Evolutionary conservation across 495 filamentous ascomycete genomes (phyloP), one percentile per base, ranked within the genome.

Genomic region (Penicillium steckii): DNA sequence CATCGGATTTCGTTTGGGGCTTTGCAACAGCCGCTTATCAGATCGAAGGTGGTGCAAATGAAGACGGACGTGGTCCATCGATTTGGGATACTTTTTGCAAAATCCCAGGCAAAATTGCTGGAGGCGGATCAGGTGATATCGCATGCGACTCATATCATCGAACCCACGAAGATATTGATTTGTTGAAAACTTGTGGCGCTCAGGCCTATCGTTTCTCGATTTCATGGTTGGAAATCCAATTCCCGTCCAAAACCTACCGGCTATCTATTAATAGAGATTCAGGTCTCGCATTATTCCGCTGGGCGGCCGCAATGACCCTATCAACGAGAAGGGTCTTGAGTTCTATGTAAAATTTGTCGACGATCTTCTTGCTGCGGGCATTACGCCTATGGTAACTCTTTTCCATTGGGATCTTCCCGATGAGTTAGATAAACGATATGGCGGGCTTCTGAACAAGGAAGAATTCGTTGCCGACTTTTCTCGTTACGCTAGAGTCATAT

Each of bases 11-110:
- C 65, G 65, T 88, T 52, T 91, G 89, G 88, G 88, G 87, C 47
- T 93, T 88, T 67, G 87, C 88, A 56, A 93, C 88, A 32, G 87
- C 87, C 57, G 87, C 85, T 56, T 89, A 89, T 73, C 88, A 91
- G 65, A 86, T 90, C 55, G 87, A 90, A 73, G 88, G 87, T 44
- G 84, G 80, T 9, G 72, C 74, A 15, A 69, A 82, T 27, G 79
- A 79, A 53, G 86, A 90, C 68, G 87, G 87, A 52, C 82, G 87
- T 35, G 84, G 81, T 26, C 81, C 84, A 35, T 86, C 85, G 27
- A 89, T 90, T 67, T 90, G 86, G 87, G 86, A 90, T 65, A 84
- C 80, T 6, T 90, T 89, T 71, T 88, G 82, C 70, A 78, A 77
- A 44, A 83, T 85, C 53, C 83, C 85, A 40, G 85, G 86, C 53